Conservation (phyloP, 192 early-diverging fungal species). For the Diversispora epigaea region DNA sequence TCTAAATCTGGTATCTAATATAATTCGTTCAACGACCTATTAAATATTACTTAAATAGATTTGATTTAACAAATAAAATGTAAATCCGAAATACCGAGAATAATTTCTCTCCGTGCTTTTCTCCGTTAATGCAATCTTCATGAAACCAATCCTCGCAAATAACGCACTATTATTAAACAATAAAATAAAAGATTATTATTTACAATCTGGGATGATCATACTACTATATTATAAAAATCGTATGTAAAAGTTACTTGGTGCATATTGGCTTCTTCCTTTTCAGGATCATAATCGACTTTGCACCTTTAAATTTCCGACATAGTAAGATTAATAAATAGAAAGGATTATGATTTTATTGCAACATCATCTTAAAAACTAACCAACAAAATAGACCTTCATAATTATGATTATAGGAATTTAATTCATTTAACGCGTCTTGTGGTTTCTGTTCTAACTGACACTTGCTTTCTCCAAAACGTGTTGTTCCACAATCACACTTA, state of each 20-base stretch:
- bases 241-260: constrained; percentile 38
- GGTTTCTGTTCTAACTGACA: constrained; percentile 50
- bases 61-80: not conserved
- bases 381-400: constrained; percentile 83
- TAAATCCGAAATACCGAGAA: not conserved
- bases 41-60: not conserved
- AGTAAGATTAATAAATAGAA: not conserved
- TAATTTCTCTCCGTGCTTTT: not conserved
- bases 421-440: constrained; percentile 49
- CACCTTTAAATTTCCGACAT: constrained; percentile 51
- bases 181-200: not conserved
- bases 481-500: constrained; percentile 87
- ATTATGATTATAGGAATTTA: constrained; percentile 84
- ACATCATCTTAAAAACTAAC: constrained; percentile 33
- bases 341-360: not conserved
- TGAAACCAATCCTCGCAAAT: constrained; percentile 89
- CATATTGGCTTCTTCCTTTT: constrained; percentile 75
- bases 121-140: constrained; percentile 64
- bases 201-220: not conserved
- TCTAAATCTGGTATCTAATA: constrained; percentile 52
- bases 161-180: constrained; percentile 73
- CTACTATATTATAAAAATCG: not conserved
- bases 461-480: constrained; percentile 41
- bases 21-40: not conserved
- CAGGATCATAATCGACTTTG: constrained; percentile 70